Base-by-base conservation (phyloP, 2,329 filamentous ascomycete genomes). In the Zarea fungicola region DNA sequence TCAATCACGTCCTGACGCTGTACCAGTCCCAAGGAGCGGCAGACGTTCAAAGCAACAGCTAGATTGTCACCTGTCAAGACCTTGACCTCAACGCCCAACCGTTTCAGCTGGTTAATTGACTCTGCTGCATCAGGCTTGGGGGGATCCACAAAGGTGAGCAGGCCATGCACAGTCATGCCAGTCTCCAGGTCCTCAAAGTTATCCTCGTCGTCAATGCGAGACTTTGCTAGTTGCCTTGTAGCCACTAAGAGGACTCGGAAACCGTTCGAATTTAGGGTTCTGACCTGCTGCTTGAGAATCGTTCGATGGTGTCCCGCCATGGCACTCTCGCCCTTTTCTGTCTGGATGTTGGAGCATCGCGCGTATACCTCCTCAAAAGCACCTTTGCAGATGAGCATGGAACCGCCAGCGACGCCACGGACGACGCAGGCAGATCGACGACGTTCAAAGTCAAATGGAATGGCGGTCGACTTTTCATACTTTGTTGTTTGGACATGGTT, bases 301-400 rank as follows among this genome's bases (percentile, higher is more conserved):
- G 51, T 48, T 5, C 51, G 52, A 32, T 48, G 50, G 3, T 53
- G 48, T 2, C 41, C 43, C 32, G 58, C 57, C 13, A 61, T 50
- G 1, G 53, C 40, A 6, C 55, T 42, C 4, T 53, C 50, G 9
- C 54, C 41, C 11, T 50, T 50, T 7, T 44, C 50, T 9, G 54
- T 51, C 5, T 56, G 54, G 3, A 60, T 51, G 3, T 42, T 37
- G 8, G 48, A 48, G 52, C 59, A 61, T 6, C 59, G 50, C 9
- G 49, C 40, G 5, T 60, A 51, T 1, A 64, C 55, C 23, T 64
- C 61, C 26, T 62, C 60, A 8, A 62, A 62, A 3, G 57, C 60
- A 23, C 61, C 60, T 34, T 62, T 62, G 51, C 58, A 60, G 11
- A 62, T 59, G 19, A 63, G 54, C 48, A 64, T 55, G 21, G 60